Percentiles rank a stretch among this genome's conserved stretches.
These are phyloP conservation scores for Neurospora sp. DNA, from an alignment of 495 filamentous ascomycete species.

Conservation along the genomic window DNA sequence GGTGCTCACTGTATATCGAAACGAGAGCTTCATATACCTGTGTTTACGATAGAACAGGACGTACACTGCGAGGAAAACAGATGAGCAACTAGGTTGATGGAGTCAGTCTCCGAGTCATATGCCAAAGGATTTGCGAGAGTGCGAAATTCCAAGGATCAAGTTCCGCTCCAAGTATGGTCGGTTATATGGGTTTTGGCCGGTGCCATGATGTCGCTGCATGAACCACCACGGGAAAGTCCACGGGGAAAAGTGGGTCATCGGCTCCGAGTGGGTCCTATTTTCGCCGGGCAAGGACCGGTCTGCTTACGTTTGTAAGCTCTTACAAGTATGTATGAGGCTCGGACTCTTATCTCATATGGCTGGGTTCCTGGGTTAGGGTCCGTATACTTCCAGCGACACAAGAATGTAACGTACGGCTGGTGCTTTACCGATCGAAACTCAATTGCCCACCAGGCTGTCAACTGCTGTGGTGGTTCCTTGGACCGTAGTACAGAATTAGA, in stretches of 20 bases:
- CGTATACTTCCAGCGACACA: not conserved
- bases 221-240: not conserved
- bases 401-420: not conserved
- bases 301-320: not conserved
- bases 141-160: not conserved
- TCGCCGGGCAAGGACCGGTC: not conserved
- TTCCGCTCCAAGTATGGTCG: not conserved
- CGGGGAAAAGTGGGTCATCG: not conserved
- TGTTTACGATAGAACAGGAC: not conserved
- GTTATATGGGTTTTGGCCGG: not conserved
- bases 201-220: not conserved
- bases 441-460: not conserved
- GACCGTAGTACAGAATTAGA: not conserved
- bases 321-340: not conserved
- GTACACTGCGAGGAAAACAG: not conserved
- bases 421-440: not conserved
- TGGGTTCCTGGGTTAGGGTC: not conserved
- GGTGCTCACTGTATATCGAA: not conserved
- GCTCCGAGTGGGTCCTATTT: not conserved
- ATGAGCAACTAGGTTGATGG: not conserved
- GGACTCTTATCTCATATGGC: not conserved
- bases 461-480: not conserved
- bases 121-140: not conserved
- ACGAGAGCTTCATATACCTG: not conserved
- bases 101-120: not conserved